phyloP scores from a whole-genome alignment of 2,329 filamentous ascomycete genomes.

The Leptographium radiaticola region DNA sequence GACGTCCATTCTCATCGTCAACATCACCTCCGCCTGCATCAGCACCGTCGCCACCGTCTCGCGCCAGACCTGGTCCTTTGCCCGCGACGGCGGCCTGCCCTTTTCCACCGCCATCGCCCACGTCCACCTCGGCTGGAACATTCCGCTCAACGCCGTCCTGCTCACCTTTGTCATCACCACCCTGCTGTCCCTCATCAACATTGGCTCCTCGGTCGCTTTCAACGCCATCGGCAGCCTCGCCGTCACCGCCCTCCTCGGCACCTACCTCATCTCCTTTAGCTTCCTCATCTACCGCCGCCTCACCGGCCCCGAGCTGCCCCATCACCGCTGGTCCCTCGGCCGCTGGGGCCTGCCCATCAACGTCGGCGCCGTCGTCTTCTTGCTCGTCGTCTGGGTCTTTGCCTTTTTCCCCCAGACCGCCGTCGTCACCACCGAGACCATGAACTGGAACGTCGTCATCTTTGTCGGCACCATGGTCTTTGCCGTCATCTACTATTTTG shows the following conservation, averaged over 20 bases:
- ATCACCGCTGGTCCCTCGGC: conserved; percentile 28
- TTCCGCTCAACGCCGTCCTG: conserved; percentile 32
- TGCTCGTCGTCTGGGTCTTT: conserved; percentile 32
- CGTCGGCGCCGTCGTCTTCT: conserved; percentile 27
- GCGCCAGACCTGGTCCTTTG: conserved; percentile 43
- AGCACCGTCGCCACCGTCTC: conserved; percentile 44
- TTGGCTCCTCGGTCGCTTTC: conserved; percentile 37
- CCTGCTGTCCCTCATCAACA: conserved; percentile 34
- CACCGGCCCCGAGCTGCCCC: conserved; percentile 22
- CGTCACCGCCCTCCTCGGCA: conserved; percentile 34
- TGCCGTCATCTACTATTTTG: conserved; percentile 25
- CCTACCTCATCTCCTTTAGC: conserved; percentile 35
- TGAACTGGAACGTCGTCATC: conserved; percentile 38
- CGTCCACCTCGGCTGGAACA: conserved; percentile 18
- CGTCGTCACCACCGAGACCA: conserved; percentile 23
- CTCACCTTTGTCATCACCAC: conserved; percentile 31
- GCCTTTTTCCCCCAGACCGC: conserved; percentile 31
- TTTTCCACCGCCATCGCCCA: conserved; percentile 25
- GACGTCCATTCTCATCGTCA: conserved; percentile 33
- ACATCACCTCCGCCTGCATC: conserved; percentile 34
- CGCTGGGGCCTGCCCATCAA: conserved; percentile 28
- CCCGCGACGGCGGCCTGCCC: conserved; percentile 30
- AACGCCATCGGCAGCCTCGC: conserved; percentile 40
- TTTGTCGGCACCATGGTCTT: conserved; percentile 25
- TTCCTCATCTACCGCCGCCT: conserved; percentile 30